Evolutionary conservation across 1,139 yeast genomes (phyloP).

Genomic region (Taphrina confusa): DNA sequence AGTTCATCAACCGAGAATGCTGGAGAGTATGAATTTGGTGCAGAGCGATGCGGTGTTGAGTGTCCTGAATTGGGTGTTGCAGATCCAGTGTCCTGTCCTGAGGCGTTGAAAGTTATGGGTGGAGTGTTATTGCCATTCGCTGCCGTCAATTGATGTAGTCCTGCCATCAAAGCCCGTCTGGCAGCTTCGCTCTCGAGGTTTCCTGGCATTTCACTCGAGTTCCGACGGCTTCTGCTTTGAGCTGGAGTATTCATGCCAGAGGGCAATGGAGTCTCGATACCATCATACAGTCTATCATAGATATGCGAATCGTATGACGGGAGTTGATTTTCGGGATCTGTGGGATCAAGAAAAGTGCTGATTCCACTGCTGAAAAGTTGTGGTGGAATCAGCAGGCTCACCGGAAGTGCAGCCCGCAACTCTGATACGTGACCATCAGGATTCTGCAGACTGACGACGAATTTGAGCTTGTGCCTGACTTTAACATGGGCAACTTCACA

Average conservation of each 20-base stretch:
- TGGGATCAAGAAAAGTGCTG: slow-evolving; percentile 33
- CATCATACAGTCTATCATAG: slow-evolving; percentile 82
- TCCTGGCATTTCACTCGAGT: slow-evolving; percentile 43
- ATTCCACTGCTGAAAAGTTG: slow-evolving; percentile 57
- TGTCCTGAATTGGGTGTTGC: slow-evolving; percentile 28
- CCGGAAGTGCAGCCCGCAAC: slow-evolving; percentile 71
- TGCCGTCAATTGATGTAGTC: slow-evolving; percentile 24
- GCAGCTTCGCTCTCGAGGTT: slow-evolving; percentile 20
- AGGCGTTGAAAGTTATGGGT: neutral
- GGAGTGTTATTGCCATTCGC: slow-evolving; percentile 14
- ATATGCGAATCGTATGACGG: slow-evolving; percentile 85
- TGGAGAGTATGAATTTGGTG: slow-evolving; percentile 24
- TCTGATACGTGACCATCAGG: slow-evolving; percentile 79
- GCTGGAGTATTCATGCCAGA: slow-evolving; percentile 59
- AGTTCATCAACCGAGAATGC: slow-evolving; percentile 22
- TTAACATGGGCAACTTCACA: slow-evolving; percentile 65
- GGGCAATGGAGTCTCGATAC: slow-evolving; percentile 59
- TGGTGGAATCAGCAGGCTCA: slow-evolving; percentile 72
- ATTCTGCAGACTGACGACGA: slow-evolving; percentile 63
- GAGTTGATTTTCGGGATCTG: slow-evolving; percentile 63
- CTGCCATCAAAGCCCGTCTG: slow-evolving; percentile 31
- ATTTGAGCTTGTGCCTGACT: slow-evolving; percentile 69
- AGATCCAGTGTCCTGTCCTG: slow-evolving; percentile 22
- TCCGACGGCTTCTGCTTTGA: slow-evolving; percentile 42
- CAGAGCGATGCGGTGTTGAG: slow-evolving; percentile 29